phyloP scores from a whole-genome alignment of 2,329 filamentous ascomycete species.

The Pyricularia sp. region DNA sequence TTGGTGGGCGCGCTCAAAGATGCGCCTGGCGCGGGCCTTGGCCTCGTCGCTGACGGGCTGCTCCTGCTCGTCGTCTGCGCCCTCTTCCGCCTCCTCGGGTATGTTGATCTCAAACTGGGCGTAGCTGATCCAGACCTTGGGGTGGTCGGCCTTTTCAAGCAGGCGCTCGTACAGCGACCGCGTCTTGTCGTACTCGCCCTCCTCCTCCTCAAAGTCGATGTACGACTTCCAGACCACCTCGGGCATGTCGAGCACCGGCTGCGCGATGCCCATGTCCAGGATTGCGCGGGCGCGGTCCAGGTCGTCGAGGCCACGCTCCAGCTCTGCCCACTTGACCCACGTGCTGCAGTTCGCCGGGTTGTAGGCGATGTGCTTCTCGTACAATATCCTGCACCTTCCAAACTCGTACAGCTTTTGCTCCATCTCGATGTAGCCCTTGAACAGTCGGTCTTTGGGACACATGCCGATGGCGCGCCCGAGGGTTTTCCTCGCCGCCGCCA shows the following conservation, averaged over 20 bases:
- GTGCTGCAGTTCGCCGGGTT: slow-evolving; percentile 82
- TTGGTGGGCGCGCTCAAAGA: slow-evolving; percentile 79
- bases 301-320: slow-evolving; percentile 86
- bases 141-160: slow-evolving; percentile 88
- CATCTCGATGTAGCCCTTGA: slow-evolving; percentile 84
- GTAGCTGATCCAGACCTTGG: slow-evolving; percentile 98
- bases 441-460: slow-evolving; percentile 92
- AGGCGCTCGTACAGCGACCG: slow-evolving; percentile 78
- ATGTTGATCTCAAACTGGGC: slow-evolving; percentile 97
- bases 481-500: slow-evolving; percentile 72
- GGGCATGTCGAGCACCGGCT: slow-evolving; percentile 85
- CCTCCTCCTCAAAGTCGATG: slow-evolving; percentile 96
- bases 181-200: slow-evolving; percentile 77
- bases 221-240: slow-evolving; percentile 96
- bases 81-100: slow-evolving; percentile 51
- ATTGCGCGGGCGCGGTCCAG: slow-evolving; percentile 78
- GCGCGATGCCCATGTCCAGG: slow-evolving; percentile 77
- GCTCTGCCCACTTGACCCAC: slow-evolving; percentile 92
- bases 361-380: slow-evolving; percentile 88
- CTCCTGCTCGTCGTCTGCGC: slow-evolving; percentile 39
- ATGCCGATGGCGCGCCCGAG: slow-evolving; percentile 82
- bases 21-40: slow-evolving; percentile 64
- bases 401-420: slow-evolving; percentile 95
- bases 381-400: slow-evolving; percentile 74
- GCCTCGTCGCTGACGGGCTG: slow-evolving; percentile 67